Evolutionary conservation across 768 basidiomycete genomes (phyloP), one percentile per base, ranked within the genome.

Genomic region (Calvatia gigantea): DNA sequence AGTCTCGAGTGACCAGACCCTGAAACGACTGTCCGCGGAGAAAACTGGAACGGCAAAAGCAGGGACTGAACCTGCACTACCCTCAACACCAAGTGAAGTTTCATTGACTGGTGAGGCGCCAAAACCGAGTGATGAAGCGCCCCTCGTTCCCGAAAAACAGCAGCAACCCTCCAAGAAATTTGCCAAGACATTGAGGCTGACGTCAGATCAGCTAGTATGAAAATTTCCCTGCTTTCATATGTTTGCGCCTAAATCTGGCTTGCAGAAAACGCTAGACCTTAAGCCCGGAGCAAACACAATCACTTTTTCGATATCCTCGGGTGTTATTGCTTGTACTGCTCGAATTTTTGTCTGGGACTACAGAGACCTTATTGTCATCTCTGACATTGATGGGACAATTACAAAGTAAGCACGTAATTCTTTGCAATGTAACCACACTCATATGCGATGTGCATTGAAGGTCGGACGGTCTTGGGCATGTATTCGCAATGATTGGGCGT

Each of bases 301-400:
- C 59, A 94, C 94, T 0, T 99, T 98, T 67, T 95, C 94, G 0
- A 81, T 98, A 37, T 91, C 91, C 11, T 85, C 90, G 1, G 91
- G 91, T 4, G 80, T 78, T 1, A 82, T 90, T 1, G 91, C 89
- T 2, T 96, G 94, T 57, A 86, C 94, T 2, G 92, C 97, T 17
- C 81, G 94, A 4, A 91, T 99, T 58, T 99, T 99, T 62, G 78
- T 98, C 21, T 98, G 94, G 95, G 91, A 98, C 55, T 82, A 86
- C n/a, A 86, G 85, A 2, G 94, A 97, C 64, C 79, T 81, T 2
- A 83, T 99, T 19, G 90, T 99, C 23, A 85, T 99, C 37, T 97
- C 94, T 38, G 97, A 99, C 65, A 98, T 99, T 58, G 97, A 99
- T 65, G 97, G 97, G 5, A 99, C 96, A 1, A 99, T 99, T 66